These are phyloP conservation scores for Closterium sp. DNA, from an alignment of 139 green algal genomes.

Conservation along the genomic window DNA sequence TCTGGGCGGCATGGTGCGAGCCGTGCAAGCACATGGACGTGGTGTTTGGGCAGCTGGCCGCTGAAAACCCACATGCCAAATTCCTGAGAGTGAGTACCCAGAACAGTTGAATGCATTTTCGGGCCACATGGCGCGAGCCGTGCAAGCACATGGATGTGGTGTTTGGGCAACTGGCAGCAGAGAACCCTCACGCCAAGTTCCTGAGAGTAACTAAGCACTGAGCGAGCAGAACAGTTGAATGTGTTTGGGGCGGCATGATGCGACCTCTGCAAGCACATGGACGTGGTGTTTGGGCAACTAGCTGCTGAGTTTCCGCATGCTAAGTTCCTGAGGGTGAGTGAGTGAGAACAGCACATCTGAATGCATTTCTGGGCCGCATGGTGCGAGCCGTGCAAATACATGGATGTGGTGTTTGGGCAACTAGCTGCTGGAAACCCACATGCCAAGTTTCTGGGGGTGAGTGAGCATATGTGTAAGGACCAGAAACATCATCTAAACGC, in stretches of 20 bases:
- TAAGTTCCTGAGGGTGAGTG: neutral
- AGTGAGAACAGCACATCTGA: too few relatives aligned
- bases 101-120: too few relatives aligned
- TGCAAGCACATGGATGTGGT: conserved; percentile 79
- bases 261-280: too few relatives aligned
- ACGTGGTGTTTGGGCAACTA: neutral
- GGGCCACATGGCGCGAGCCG: conserved; percentile 74
- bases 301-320: neutral
- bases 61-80: neutral
- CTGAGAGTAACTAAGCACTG: too few relatives aligned
- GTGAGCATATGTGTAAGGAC: too few relatives aligned
- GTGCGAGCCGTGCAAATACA: conserved; percentile 80
- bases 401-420: conserved; percentile 69
- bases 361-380: conserved; percentile 53
- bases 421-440: conserved; percentile 37
- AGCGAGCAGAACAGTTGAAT: too few relatives aligned
- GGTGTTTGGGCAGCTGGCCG: conserved; percentile 63
- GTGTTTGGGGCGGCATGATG: too few relatives aligned
- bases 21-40: conserved; percentile 79
- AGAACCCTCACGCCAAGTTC: neutral
- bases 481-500: too few relatives aligned
- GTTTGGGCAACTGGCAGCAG: conserved; percentile 57
- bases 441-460: neutral
- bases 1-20: conserved; percentile 83
- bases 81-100: neutral